Evolutionary conservation across 352 stramenopile species (phyloP).

Genomic region (Phytophthora ramorum): DNA sequence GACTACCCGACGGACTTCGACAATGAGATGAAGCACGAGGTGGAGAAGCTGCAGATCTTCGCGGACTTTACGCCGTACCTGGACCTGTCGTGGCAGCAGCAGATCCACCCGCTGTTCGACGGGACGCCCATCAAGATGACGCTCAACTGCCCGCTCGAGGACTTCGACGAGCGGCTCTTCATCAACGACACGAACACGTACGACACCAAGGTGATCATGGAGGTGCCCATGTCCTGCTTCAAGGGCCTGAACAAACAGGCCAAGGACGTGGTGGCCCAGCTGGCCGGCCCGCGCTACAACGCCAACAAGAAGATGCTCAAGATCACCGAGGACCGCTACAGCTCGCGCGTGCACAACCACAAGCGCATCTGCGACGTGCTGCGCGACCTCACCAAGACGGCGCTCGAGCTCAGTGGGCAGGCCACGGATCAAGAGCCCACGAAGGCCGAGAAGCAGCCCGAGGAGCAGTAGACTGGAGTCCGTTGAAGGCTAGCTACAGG

Average conservation of each 20-base stretch:
- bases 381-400: conserved; percentile 74
- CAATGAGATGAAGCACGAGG: conserved; percentile 87
- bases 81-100: conserved; percentile 78
- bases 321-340: conserved; percentile 82
- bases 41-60: conserved; percentile 88
- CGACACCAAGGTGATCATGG: conserved; percentile 84
- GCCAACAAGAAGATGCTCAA: conserved; percentile 83
- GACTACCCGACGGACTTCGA: conserved; percentile 79
- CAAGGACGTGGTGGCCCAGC: conserved; percentile 68
- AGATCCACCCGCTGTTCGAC: conserved; percentile 84
- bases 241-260: conserved; percentile 55
- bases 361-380: conserved; percentile 87
- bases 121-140: conserved; percentile 70
- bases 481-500: not conserved
- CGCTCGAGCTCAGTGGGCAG: conserved; percentile 66
- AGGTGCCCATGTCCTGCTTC: conserved; percentile 78
- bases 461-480: conserved; percentile 14
- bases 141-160: conserved; percentile 81
- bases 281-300: conserved; percentile 79
- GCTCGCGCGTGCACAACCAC: conserved; percentile 83
- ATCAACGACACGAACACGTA: conserved; percentile 82
- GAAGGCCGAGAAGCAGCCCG: conserved; percentile 19
- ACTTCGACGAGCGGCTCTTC: conserved; percentile 86
- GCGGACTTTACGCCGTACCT: conserved; percentile 77
- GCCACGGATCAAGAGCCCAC: conserved; percentile 31